A percentile compares a stretch with the other conserved stretches of the same genome.
Evolutionary conservation across 106 monocot species (phyloP).

Genomic region (Allium sativum): DNA sequence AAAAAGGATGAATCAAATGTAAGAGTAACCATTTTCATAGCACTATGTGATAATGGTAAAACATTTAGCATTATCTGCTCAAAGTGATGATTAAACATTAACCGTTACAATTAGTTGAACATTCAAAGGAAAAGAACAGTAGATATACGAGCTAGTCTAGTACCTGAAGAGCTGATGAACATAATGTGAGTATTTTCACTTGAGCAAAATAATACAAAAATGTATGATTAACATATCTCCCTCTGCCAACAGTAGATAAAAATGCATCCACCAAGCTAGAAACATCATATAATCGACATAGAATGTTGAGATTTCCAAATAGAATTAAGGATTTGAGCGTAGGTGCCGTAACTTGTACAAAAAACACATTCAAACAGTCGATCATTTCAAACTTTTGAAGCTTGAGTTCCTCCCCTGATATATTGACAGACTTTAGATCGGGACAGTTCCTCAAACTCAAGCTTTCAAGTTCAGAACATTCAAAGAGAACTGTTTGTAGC

Average conservation of each 20-base stretch:
- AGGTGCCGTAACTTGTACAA: background rate
- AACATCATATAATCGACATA: constrained; percentile 15
- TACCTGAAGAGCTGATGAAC: no score
- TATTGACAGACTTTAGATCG: background rate
- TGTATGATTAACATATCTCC: no score
- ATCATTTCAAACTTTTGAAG: background rate
- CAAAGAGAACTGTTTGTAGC: background rate
- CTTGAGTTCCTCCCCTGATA: background rate
- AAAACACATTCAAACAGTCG: background rate
- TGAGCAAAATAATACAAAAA: no score
- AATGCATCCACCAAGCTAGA: no score
- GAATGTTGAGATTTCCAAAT: constrained; percentile 5
- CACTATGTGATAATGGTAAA: constrained; percentile 22
- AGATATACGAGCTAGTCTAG: no score
- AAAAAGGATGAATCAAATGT: background rate
- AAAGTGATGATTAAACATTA: no score
- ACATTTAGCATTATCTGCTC: no score
- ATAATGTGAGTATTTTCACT: no score
- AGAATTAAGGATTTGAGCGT: constrained; percentile 25
- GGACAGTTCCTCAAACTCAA: background rate
- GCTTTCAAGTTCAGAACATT: background rate
- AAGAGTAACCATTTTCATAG: constrained; percentile 5
- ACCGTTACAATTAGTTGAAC: no score
- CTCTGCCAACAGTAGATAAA: no score
- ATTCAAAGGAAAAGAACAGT: no score